Conservation (phyloP, 352 stramenopile genomes). For the Peronospora farinosa region DNA sequence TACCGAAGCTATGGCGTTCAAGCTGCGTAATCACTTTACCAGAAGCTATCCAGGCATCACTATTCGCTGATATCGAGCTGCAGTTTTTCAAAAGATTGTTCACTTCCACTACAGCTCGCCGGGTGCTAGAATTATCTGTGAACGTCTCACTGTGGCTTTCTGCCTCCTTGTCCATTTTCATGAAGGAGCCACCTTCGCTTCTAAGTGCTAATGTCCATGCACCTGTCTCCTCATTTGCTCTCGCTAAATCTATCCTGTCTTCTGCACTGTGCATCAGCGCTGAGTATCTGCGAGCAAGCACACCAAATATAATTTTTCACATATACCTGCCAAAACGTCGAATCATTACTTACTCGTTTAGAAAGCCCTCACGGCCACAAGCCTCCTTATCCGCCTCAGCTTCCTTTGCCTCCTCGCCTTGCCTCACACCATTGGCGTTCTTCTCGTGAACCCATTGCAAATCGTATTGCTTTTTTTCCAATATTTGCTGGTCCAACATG, state of each 20-base stretch:
- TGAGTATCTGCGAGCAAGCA: slow-evolving; percentile 30
- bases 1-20: slow-evolving; percentile 20
- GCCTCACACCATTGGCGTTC: slow-evolving; percentile 7
- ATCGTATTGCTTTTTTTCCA: slow-evolving; percentile 15
- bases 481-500: slow-evolving; percentile 28
- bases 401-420: slow-evolving; percentile 4
- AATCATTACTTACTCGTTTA: slow-evolving; percentile 20
- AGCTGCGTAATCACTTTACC: slow-evolving; percentile 34
- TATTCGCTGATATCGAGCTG: slow-evolving; percentile 8
- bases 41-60: slow-evolving; percentile 12
- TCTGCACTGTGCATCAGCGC: too few relatives aligned
- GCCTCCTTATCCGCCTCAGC: slow-evolving; percentile 9
- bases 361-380: slow-evolving; percentile 8
- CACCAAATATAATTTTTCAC: slow-evolving; percentile 3
- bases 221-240: too few relatives aligned
- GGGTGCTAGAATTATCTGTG: not conserved
- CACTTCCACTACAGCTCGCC: slow-evolving; percentile 25
- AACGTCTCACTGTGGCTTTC: slow-evolving; percentile 13
- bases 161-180: slow-evolving; percentile 27
- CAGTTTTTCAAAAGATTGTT: slow-evolving; percentile 23
- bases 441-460: slow-evolving; percentile 9
- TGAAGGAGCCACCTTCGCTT: slow-evolving; percentile 1
- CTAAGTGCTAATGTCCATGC: too few relatives aligned
- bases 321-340: not conserved
- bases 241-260: too few relatives aligned